Base-by-base conservation (phyloP, 1,139 yeast species). In the Pichia inconspicua region DNA sequence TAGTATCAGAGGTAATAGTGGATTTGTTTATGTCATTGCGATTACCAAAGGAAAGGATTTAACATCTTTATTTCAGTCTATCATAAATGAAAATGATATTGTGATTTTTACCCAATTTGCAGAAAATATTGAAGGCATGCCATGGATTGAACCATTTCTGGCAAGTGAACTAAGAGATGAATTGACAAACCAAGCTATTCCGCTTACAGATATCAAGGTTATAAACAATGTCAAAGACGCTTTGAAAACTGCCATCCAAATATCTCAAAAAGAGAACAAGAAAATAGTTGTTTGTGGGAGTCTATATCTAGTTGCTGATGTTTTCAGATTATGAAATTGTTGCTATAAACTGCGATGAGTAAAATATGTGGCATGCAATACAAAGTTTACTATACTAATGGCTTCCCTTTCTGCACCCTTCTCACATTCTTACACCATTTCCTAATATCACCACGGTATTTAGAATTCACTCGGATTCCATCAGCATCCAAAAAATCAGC, bases 111-210 rank as follows among this genome's bases (percentile, higher is more conserved):
- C 92, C 0, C 61, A 68, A 35, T 92, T 89, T 61, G 75, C 81
- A 12, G 58, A 48, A 10, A 53, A 51, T 1, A 92, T 95, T 0
- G 94, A 84, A 15, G 83, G 86, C 0, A 90, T 90, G 97, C 96
- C 97, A 0, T 92, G 97, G 97, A 80, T 92, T 17, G 45, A 50
- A 38, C 37, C 56, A 3, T 28, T 42, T 2, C 31, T 34, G 9
- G 51, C 28, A 9, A 19, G 36, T 15, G 15, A 8, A 25, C 37
- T 50, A 9, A 14, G 25, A 7, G n/a, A 41, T 15, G 41, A 48
- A 43, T 10, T 48, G 4, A 25, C 69, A 2, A 64, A 75, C 0
- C 61, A 61, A 1, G 71, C 66, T 3, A 59, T 84, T 15, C 63
- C 65, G 34, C 40, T 53, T 11, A 60, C 37, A 25, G 71, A 37